Base-by-base conservation (phyloP, 2,329 filamentous ascomycete genomes). In the Iodosphaeria phyllophila region DNA sequence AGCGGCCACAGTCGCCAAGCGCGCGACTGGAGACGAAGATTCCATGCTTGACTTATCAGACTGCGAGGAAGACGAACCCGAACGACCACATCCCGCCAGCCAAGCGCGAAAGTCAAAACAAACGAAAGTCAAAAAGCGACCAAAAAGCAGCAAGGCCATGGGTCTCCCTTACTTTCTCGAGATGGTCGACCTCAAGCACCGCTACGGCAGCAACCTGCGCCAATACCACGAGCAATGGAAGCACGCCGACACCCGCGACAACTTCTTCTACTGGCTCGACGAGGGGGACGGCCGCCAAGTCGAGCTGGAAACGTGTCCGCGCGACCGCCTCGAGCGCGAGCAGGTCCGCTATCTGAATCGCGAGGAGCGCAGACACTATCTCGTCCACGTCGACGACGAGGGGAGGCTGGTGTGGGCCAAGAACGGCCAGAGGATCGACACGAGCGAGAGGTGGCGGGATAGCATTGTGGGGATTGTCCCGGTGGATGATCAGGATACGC, bases 201-300 rank as follows among this genome's bases (percentile, higher is more conserved):
- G 83, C 4, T 91, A 92, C 40, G 84, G 83, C 4, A 75, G 72
- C 27, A 91, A 89, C 36, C 49, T 92, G 25, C 61, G 77, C 16
- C 64, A 67, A 16, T 93, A 92, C 38, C 84, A 93, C 40, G 66
- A 70, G 30, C 69, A 77, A 34, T 93, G 84, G 84, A 82, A 82
- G 46, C 67, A 64, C 31, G 57, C 68, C 2, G 58, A 77, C 15
- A 86, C 80, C 0, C 65, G 70, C 4, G 75, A 92, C 44, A 92
- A 89, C 42, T 93, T 84, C 59, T 92, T 92, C 46, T 86, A 83
- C 50, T 92, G 84, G 83, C 58, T 92, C 2, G 84, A 93, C 43
- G 60, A 76, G 30, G 84, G 84, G 5, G 73, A 74, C 24, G 84
- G 84, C 0, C 69, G 57, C 35, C 47, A 64, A 19, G 43, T 89